Percentiles rank a stretch among this genome's conserved stretches.
Evolutionary conservation across 805 yeast species (phyloP).

Genomic region (Grigorovia transvaalensis): DNA sequence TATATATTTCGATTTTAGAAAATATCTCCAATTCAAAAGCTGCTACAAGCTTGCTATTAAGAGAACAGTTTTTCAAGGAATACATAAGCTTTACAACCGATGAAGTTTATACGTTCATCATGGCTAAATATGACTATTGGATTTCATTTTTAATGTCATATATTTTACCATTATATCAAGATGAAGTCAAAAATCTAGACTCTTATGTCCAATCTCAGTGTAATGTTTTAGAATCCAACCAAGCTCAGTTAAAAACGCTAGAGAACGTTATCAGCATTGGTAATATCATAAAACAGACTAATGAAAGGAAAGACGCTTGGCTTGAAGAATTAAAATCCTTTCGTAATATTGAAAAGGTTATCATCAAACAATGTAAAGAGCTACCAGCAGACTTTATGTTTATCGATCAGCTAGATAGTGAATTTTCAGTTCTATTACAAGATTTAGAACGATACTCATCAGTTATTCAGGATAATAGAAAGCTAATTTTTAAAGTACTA

Average conservation of each 20-base stretch:
- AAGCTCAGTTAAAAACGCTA: conserved; percentile 31
- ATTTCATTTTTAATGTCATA: conserved; percentile 35
- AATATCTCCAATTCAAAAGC: conserved; percentile 1
- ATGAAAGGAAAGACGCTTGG: conserved; percentile 17
- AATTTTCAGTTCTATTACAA: conserved; percentile 30
- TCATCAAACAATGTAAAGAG: conserved; percentile 32
- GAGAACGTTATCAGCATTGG: conserved; percentile 32
- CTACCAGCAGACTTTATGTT: conserved; percentile 47
- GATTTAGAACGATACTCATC: neutral
- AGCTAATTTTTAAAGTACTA: neutral
- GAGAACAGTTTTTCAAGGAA: neutral
- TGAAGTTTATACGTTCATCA: conserved; percentile 43
- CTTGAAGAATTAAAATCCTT: conserved; percentile 12
- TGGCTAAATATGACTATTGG: conserved; percentile 49
- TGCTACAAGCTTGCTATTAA: neutral
- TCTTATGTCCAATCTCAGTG: conserved; percentile 18
- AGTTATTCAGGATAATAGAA: neutral
- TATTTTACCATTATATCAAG: conserved; percentile 33
- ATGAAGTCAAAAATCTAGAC: conserved; percentile 25
- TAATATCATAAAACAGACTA: conserved; percentile 29
- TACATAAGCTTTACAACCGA: conserved; percentile 33
- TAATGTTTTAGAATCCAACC: conserved; percentile 10
- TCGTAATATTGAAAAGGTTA: conserved; percentile 21
- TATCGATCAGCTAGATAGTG: conserved; percentile 52
- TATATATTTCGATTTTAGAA: conserved; percentile 1